Base-by-base conservation (phyloP, 176 grass and related monocot genomes). In the Oryza nivara region DNA sequence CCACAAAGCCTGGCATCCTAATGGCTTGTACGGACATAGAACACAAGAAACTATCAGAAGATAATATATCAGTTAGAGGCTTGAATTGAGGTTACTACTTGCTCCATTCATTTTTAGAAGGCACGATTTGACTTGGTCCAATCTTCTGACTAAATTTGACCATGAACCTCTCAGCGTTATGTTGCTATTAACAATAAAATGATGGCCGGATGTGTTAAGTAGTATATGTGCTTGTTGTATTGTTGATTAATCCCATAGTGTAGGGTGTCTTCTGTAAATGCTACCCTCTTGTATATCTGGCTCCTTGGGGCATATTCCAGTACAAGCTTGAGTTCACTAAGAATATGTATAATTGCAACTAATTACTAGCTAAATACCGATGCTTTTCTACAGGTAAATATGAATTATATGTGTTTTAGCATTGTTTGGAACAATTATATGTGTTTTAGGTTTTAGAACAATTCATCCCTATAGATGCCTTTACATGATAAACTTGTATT, bases 21-120 rank as follows among this genome's bases (percentile, higher is more conserved):
- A 80, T 76, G 76, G 28, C 5, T 80, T 65, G 25, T 77, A 48
- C 9, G 76, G 68, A 52, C 34, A 82, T 22, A 70, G 16, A 60
- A 83, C 44, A 45, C 67, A 83, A 64, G 23, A 73, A 72, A 83
- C 11, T 45, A 82, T 69, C 77, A 61, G 65, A 82, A 66, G 25
- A 41, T 44, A 64, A 73, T 60, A 69, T 60, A 76, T 38, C 23
- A 20, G 78, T 20, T 41, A 28, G 44, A 20, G 41, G 25, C 41
- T 78, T 47, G 36, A 38, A 38, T 38, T 38, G 3, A 58, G 23
- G 67, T 56, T 73, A 73, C 52, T 54, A 67, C 17, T 36, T 17
- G 1, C 43, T 36, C 67, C 6, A 1, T 67, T 79, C 11, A 45
- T 65, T 78, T 35, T 25, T 71, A 5, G n/a, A 43, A 43, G 68